These are phyloP conservation scores for Porphyrellus cyaneotinctus DNA, from an alignment of 768 basidiomycete species.

Conservation along the genomic window DNA sequence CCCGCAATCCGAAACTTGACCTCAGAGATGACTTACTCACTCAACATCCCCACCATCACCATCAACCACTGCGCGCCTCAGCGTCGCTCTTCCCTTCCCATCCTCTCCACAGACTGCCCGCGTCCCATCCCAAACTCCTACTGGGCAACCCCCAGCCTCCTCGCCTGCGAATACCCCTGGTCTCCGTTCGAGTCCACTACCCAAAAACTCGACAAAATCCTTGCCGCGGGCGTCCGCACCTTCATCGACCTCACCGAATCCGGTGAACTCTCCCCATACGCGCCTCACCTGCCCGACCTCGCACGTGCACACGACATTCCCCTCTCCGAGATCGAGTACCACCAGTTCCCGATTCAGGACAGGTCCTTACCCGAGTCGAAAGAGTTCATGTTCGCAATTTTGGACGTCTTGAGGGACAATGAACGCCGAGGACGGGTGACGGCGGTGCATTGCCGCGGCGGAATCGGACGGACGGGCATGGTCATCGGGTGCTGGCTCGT, in stretches of 20 bases:
- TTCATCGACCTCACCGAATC: conserved; percentile 83
- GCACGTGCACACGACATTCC: conserved; percentile 56
- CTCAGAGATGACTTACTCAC: conserved; percentile 5
- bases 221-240: conserved; percentile 68
- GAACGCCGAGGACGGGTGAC: conserved; percentile 52
- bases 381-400: conserved; percentile 55
- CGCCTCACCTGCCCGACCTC: conserved; percentile 48
- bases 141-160: conserved; percentile 70
- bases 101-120: conserved; percentile 16
- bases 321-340: conserved; percentile 57
- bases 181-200: conserved; percentile 48
- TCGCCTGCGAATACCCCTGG: conserved; percentile 84
- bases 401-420: conserved; percentile 59
- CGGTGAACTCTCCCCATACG: conserved; percentile 71
- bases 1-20: conserved; percentile 5
- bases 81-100: conserved; percentile 19
- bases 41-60: conserved; percentile 11
- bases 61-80: conserved; percentile 9
- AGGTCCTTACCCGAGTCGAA: conserved; percentile 59
- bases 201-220: conserved; percentile 71
- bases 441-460: conserved; percentile 80
- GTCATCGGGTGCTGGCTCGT: conserved; percentile 76
- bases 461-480: conserved; percentile 65
- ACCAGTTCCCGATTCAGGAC: conserved; percentile 76
- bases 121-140: conserved; percentile 82